Evolutionary conservation across 352 stramenopile species (phyloP).

Genomic region (Blastocystis sp.): DNA sequence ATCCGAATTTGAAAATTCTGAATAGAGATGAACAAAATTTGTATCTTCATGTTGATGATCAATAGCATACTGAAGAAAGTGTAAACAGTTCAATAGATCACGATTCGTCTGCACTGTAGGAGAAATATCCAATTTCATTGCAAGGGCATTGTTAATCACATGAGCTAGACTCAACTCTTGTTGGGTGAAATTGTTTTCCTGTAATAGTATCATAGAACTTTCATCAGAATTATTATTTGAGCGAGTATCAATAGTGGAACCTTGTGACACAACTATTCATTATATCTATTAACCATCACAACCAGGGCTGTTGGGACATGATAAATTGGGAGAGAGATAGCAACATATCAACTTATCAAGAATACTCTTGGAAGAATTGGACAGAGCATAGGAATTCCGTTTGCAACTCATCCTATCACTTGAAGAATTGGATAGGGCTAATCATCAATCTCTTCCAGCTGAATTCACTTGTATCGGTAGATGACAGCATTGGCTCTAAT

Average conservation of each 20-base stretch:
- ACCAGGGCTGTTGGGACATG: not conserved
- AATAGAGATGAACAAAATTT: not conserved
- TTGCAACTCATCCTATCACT: not conserved
- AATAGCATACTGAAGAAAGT: slow-evolving; percentile 1
- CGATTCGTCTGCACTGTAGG: not conserved
- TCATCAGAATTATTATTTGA: not conserved
- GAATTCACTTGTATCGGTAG: too few species aligned
- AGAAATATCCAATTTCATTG: not conserved
- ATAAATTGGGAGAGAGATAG: not conserved
- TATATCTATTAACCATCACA: not conserved
- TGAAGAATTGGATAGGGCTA: not conserved
- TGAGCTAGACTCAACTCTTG: not conserved
- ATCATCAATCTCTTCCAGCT: not conserved
- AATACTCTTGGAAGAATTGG: not conserved
- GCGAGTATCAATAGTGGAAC: not conserved
- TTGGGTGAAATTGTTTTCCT: not conserved
- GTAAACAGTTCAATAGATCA: slow-evolving; percentile 1
- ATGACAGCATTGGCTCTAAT: too few species aligned
- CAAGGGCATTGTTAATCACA: not conserved
- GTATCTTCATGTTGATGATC: not conserved
- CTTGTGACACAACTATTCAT: not conserved
- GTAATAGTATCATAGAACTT: not conserved
- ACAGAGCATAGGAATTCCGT: not conserved
- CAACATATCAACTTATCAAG: not conserved
- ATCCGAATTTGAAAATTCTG: not conserved